phyloP scores from a whole-genome alignment of 176 grass and related monocot species.

The Otatea glauca region DNA sequence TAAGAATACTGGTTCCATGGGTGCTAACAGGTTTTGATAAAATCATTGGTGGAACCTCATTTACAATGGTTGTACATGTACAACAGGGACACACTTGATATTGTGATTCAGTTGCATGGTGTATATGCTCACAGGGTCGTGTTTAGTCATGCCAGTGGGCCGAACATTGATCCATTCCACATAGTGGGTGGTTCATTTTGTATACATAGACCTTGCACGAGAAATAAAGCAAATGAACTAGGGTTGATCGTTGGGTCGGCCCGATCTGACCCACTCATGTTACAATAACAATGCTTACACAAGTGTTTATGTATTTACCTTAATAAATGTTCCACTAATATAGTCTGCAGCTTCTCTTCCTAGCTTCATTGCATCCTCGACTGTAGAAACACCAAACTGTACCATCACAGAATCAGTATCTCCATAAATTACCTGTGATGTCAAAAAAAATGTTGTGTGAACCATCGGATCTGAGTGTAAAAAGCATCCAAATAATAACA shows the following conservation, averaged over 20 bases:
- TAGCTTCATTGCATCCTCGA: conserved; percentile 86
- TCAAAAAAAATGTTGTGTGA: conserved; percentile 15
- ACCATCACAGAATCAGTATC: conserved; percentile 99
- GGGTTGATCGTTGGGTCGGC: too few species aligned
- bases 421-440: conserved; percentile 86
- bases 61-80: neutral
- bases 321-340: conserved; percentile 93
- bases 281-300: neutral
- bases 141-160: too few species aligned
- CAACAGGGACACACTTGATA: neutral
- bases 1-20: neutral
- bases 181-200: too few species aligned
- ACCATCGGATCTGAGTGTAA: conserved; percentile 11
- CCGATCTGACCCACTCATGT: neutral
- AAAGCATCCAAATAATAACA: neutral
- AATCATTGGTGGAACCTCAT: neutral
- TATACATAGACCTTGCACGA: too few species aligned
- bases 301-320: conserved; percentile 53
- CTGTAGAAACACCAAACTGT: conserved; percentile 86
- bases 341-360: conserved; percentile 95
- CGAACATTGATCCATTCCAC: too few species aligned
- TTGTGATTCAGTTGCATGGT: neutral
- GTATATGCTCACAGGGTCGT: neutral
- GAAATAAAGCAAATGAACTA: too few species aligned
- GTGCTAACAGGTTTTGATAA: neutral